Percentiles rank a stretch among this genome's conserved stretches.
Conservation (phyloP, 129 eudicot species). For the Heracleum sosnowskyi region DNA sequence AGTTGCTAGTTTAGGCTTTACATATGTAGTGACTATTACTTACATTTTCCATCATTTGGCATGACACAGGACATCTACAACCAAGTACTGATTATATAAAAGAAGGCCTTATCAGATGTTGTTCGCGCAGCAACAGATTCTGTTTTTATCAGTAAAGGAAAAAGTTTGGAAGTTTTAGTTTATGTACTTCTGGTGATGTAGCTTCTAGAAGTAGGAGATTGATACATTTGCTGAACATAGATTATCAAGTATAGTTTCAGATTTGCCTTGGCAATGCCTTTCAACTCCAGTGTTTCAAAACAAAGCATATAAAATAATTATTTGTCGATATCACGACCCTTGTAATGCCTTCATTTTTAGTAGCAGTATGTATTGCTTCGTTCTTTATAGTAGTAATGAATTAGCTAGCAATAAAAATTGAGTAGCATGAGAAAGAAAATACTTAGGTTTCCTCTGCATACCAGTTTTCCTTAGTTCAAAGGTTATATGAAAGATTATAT, state of each 20-base stretch:
- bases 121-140: neutral
- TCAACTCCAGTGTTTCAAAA: neutral
- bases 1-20: neutral
- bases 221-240: neutral
- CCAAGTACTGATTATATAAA: conserved; percentile 7
- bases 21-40: neutral
- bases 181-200: neutral
- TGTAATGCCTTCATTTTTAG: neutral
- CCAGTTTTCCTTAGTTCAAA: no score
- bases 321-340: neutral
- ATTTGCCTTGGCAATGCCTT: neutral
- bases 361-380: neutral
- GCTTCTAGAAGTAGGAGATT: neutral
- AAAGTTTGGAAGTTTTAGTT: neutral
- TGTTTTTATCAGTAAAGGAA: neutral
- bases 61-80: conserved; percentile 4
- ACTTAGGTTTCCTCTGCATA: no score
- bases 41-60: neutral
- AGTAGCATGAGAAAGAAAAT: neutral
- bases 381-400: neutral
- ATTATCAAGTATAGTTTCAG: neutral
- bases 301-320: neutral
- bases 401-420: neutral
- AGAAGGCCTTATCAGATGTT: neutral
- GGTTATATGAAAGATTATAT: neutral